Conservation (phyloP, 2,329 filamentous ascomycete genomes). For the Sporothrix schenckii region DNA sequence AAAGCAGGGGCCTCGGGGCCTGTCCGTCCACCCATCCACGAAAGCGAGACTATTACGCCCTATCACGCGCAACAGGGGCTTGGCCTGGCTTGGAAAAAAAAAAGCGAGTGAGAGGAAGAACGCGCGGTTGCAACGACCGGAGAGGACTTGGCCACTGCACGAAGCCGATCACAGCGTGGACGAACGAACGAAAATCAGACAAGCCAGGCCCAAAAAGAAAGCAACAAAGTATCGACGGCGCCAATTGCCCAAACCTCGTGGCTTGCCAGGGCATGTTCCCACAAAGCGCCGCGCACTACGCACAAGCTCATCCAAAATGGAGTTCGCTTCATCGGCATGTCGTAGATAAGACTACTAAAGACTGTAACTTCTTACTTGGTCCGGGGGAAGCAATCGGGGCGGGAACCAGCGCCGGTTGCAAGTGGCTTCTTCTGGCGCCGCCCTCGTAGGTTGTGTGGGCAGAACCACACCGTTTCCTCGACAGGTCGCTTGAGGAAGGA, state of each 20-base stretch:
- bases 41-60: not conserved
- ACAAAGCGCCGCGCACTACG: conserved; percentile 24
- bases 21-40: not conserved
- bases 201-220: conserved; percentile 7
- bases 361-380: conserved; percentile 1
- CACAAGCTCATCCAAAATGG: conserved; percentile 10
- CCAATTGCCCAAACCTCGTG: conserved; percentile 24
- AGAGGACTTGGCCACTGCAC: conserved; percentile 10
- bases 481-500: not conserved
- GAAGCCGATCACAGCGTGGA: conserved; percentile 19
- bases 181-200: not conserved
- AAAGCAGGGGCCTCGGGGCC: conserved; percentile 20
- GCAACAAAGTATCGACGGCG: conserved; percentile 13
- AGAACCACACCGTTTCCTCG: not conserved
- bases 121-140: not conserved
- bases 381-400: conserved; percentile 12
- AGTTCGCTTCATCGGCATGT: not conserved
- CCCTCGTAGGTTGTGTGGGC: conserved; percentile 16
- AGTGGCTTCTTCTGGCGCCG: conserved; percentile 14
- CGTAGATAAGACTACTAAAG: not conserved
- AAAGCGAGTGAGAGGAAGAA: not conserved
- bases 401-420: conserved; percentile 2
- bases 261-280: conserved; percentile 28
- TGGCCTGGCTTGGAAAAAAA: not conserved
- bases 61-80: not conserved